phyloP scores from a whole-genome alignment of 352 stramenopile genomes.

The Phytophthora brassicae region DNA sequence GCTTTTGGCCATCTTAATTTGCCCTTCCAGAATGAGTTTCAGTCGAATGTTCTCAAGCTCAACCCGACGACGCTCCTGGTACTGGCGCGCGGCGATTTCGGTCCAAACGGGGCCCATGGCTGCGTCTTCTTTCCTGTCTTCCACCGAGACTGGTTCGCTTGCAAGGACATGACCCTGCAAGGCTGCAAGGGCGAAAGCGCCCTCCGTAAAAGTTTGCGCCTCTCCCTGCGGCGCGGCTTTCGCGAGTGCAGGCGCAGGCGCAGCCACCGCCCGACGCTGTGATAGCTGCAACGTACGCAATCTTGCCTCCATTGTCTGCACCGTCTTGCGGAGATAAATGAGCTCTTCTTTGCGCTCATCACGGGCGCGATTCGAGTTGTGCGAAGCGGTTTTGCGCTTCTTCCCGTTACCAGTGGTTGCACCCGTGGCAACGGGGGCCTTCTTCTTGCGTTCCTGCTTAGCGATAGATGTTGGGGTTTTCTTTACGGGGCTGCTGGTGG shows the following conservation, averaged over 20 bases:
- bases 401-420: conserved; percentile 15
- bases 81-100: conserved; percentile 52
- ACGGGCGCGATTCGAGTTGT: conserved; percentile 60
- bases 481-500: conserved; percentile 23
- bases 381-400: conserved; percentile 47
- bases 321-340: conserved; percentile 62
- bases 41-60: conserved; percentile 64
- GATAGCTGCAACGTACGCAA: conserved; percentile 41
- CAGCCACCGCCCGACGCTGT: conserved; percentile 26
- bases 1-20: conserved; percentile 55
- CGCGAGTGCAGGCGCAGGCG: conserved; percentile 19
- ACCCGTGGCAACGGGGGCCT: conserved; percentile 10
- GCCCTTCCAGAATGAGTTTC: conserved; percentile 49
- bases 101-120: conserved; percentile 52
- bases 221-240: conserved; percentile 14
- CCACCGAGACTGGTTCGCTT: conserved; percentile 15
- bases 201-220: conserved; percentile 23
- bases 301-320: conserved; percentile 51
- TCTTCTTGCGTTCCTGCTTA: conserved; percentile 32
- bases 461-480: conserved; percentile 15
- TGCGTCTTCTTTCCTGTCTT: conserved; percentile 32
- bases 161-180: conserved; percentile 21
- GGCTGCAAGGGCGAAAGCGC: conserved; percentile 24
- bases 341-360: conserved; percentile 70
- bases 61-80: conserved; percentile 46